Conservation (phyloP, 441 rosid species). For the Geranium incanum region DNA sequence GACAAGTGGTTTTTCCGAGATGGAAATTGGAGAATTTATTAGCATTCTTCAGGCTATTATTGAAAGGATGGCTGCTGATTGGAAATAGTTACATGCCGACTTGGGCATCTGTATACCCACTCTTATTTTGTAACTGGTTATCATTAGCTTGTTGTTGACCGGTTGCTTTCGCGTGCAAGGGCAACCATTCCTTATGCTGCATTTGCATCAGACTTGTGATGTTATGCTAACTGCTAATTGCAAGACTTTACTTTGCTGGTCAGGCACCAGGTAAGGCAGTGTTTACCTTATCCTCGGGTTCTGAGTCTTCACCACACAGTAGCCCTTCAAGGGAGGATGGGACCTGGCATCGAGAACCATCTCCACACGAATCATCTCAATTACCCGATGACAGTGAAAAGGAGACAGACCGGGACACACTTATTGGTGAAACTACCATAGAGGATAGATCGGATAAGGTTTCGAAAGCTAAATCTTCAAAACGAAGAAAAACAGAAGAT, state of each 20-base stretch:
- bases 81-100: neutral
- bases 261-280: slow-evolving; percentile 55
- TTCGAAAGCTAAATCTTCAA: slow-evolving; percentile 26
- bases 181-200: neutral
- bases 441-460: slow-evolving; percentile 21
- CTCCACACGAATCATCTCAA: slow-evolving; percentile 21
- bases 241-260: slow-evolving; percentile 17
- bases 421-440: slow-evolving; percentile 20
- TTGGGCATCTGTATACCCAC: neutral
- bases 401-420: slow-evolving; percentile 15
- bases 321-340: slow-evolving; percentile 30
- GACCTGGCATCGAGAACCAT: slow-evolving; percentile 16
- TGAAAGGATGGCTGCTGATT: neutral
- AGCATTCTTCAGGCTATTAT: neutral
- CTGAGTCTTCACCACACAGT: slow-evolving; percentile 37
- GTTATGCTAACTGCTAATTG: slow-evolving; percentile 1
- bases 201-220: slow-evolving; percentile 3
- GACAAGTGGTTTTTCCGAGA: neutral
- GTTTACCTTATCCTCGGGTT: slow-evolving; percentile 45
- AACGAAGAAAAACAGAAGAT: slow-evolving; percentile 24
- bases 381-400: slow-evolving; percentile 17
- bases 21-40: neutral
- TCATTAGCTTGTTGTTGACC: neutral
- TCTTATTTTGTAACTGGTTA: neutral
- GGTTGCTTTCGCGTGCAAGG: neutral